A percentile compares a stretch with the other conserved stretches of the same genome.
Conservation (phyloP, 495 filamentous ascomycete genomes). For the Aspergillus taichungensis region DNA sequence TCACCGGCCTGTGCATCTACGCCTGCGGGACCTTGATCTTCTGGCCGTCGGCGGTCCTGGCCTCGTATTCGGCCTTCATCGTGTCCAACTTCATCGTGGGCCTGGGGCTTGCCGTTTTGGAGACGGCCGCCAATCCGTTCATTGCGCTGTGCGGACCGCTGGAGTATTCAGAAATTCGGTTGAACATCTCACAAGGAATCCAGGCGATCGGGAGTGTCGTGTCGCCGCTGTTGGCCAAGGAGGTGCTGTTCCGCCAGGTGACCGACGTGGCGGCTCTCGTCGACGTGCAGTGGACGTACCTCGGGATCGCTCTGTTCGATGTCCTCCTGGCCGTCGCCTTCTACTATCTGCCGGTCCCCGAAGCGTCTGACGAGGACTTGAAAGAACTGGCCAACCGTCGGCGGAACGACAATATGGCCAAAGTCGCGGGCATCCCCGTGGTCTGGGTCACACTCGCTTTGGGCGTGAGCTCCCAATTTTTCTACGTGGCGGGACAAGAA, state of each 20-base stretch:
- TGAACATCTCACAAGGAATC: constrained; percentile 61
- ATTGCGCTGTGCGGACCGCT: constrained; percentile 59
- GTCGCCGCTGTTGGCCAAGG: constrained; percentile 51
- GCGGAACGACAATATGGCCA: constrained; percentile 41
- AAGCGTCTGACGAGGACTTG: constrained; percentile 57
- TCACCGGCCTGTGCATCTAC: constrained; percentile 55
- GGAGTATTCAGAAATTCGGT: constrained; percentile 54
- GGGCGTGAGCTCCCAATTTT: constrained; percentile 51
- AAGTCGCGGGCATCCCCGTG: constrained; percentile 36
- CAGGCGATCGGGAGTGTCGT: constrained; percentile 57
- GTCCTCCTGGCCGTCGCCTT: constrained; percentile 55
- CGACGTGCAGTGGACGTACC: constrained; percentile 64
- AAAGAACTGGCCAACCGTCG: constrained; percentile 45
- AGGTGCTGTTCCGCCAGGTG: constrained; percentile 50
- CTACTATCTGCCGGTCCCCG: constrained; percentile 58
- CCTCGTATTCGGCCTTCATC: constrained; percentile 55
- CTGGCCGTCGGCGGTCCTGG: constrained; percentile 63
- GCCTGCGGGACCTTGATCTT: constrained; percentile 58
- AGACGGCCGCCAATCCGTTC: constrained; percentile 60
- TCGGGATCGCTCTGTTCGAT: constrained; percentile 58
- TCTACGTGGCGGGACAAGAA: constrained; percentile 62
- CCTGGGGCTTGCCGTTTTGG: constrained; percentile 53
- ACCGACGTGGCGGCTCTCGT: constrained; percentile 46
- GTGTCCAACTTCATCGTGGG: constrained; percentile 62
- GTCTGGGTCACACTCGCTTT: constrained; percentile 49